phyloP scores from a whole-genome alignment of 192 early-diverging fungal species.

The Funneliformis mosseae region DNA sequence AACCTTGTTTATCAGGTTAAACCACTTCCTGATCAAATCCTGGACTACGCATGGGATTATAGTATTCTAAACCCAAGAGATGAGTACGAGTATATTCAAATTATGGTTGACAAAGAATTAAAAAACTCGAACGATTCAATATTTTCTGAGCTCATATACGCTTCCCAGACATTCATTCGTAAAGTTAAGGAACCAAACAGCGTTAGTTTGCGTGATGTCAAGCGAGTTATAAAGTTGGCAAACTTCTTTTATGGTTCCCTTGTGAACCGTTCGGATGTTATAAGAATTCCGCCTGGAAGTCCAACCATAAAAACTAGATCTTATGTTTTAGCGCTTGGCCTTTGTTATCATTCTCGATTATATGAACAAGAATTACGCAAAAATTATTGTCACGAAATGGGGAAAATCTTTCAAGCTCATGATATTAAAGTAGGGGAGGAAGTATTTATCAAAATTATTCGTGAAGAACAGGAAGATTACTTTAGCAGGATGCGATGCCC shows the following conservation, averaged over 20 bases:
- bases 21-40: neutral
- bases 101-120: neutral
- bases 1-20: slow-evolving; percentile 16
- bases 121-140: neutral
- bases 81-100: neutral
- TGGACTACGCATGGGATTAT: neutral
- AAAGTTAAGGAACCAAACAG: slow-evolving; percentile 11
- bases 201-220: slow-evolving; percentile 31
- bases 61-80: neutral
- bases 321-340: slow-evolving; percentile 8
- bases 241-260: slow-evolving; percentile 17
- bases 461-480: slow-evolving; percentile 18
- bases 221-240: slow-evolving; percentile 9
- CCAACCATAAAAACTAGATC: neutral
- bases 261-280: neutral
- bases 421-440: neutral
- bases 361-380: slow-evolving; percentile 2
- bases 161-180: slow-evolving; percentile 28
- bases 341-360: slow-evolving; percentile 23
- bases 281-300: too few species aligned
- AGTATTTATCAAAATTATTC: slow-evolving; percentile 4
- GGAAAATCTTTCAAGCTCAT: neutral
- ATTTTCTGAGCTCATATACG: neutral
- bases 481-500: neutral
- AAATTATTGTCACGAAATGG: neutral